These are phyloP conservation scores for Gilbertella persicaria DNA, from an alignment of 371 early-diverging fungal species.

Conservation along the genomic window DNA sequence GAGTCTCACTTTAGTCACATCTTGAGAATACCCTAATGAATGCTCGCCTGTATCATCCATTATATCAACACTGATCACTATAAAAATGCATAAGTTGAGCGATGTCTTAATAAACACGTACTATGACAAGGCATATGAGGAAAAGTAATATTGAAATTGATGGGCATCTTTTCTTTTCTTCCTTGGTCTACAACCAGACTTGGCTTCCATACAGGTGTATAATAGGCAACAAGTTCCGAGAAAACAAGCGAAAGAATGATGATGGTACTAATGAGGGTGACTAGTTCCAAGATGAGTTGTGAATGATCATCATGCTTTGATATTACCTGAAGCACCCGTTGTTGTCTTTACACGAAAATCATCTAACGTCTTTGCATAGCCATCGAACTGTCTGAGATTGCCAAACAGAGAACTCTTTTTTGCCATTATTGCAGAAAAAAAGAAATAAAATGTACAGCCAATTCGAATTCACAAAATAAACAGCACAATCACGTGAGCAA, in stretches of 20 bases:
- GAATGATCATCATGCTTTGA: too few relatives aligned
- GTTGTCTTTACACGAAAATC: slow-evolving; percentile 91
- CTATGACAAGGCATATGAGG: slow-evolving; percentile 90
- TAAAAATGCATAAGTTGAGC: neutral
- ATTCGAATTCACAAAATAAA: too few relatives aligned
- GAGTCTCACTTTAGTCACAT: slow-evolving; percentile 81
- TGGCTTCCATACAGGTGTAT: slow-evolving; percentile 65
- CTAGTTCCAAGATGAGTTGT: slow-evolving; percentile 39
- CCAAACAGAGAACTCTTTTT: slow-evolving; percentile 43
- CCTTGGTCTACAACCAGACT: slow-evolving; percentile 83
- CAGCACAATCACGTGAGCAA: too few relatives aligned
- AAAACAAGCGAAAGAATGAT: slow-evolving; percentile 76
- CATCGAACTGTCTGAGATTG: slow-evolving; percentile 77
- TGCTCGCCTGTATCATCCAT: slow-evolving; percentile 87
- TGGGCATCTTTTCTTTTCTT: slow-evolving; percentile 86
- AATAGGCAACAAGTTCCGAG: slow-evolving; percentile 84
- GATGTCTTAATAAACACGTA: slow-evolving; percentile 31
- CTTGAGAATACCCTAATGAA: slow-evolving; percentile 68
- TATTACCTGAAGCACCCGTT: slow-evolving; percentile 79
- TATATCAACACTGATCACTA: slow-evolving; percentile 88
- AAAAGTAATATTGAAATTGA: slow-evolving; percentile 90
- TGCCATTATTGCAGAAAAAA: slow-evolving; percentile 6
- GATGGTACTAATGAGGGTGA: slow-evolving; percentile 78
- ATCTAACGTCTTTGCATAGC: slow-evolving; percentile 95
- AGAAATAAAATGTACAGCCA: neutral